These are phyloP conservation scores for Penicillium rolfsii DNA, from an alignment of 2,329 filamentous ascomycete genomes.

Conservation along the genomic window DNA sequence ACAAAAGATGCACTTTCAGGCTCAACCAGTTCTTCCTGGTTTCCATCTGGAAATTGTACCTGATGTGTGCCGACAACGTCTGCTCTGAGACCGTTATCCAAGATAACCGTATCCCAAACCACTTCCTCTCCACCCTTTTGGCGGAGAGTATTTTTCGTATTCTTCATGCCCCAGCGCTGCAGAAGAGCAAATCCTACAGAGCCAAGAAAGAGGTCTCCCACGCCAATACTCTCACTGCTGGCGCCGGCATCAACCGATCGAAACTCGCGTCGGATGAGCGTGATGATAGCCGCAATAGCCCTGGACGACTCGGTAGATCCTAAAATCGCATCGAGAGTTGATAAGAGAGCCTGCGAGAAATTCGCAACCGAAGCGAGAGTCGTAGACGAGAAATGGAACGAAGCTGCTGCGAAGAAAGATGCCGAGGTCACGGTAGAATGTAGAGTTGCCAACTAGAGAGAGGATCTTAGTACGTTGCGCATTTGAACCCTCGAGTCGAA, in stretches of 20 bases:
- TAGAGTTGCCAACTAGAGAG: constrained; percentile 45
- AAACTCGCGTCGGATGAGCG: constrained; percentile 51
- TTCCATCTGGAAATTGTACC: constrained; percentile 35
- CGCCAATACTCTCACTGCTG: constrained; percentile 44
- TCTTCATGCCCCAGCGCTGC: constrained; percentile 51
- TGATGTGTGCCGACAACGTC: constrained; percentile 51
- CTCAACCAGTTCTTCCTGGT: constrained; percentile 52
- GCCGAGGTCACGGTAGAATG: constrained; percentile 52
- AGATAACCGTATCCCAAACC: constrained; percentile 54
- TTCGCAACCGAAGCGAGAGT: constrained; percentile 48
- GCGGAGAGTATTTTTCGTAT: constrained; percentile 46
- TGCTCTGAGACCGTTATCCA: constrained; percentile 51
- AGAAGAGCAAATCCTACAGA: constrained; percentile 51
- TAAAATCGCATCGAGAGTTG: constrained; percentile 51
- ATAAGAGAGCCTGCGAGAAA: constrained; percentile 50
- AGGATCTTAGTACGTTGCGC: constrained; percentile 14
- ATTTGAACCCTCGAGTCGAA: not conserved
- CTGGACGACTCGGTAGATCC: constrained; percentile 54
- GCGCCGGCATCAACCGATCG: constrained; percentile 39
- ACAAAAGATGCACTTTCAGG: constrained; percentile 58
- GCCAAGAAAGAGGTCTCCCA: constrained; percentile 50
- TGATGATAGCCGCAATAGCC: constrained; percentile 53
- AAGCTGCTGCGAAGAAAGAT: constrained; percentile 52
- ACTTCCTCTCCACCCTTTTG: constrained; percentile 49
- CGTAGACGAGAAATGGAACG: constrained; percentile 51